Percentiles rank a stretch among this genome's conserved stretches.
Conservation (phyloP, 345 rosid genomes). For the Acer saccharum region DNA sequence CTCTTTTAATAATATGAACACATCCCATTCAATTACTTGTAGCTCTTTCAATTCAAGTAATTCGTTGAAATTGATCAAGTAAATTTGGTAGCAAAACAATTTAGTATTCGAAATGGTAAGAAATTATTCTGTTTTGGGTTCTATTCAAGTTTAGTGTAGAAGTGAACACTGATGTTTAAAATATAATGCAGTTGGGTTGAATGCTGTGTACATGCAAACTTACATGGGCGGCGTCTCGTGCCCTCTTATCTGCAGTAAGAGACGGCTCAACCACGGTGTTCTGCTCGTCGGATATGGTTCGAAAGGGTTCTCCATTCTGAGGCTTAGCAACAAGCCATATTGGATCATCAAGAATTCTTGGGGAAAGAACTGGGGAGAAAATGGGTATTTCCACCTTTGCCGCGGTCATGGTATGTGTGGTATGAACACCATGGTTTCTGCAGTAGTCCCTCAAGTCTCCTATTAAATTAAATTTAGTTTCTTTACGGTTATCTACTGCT, state of each 20-base stretch:
- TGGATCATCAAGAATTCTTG: constrained; percentile 95
- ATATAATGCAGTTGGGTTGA: constrained; percentile 59
- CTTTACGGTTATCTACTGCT: not conserved
- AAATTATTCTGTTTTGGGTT: no score
- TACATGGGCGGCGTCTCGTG: constrained; percentile 93
- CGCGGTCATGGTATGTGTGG: constrained; percentile 79
- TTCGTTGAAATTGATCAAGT: not conserved
- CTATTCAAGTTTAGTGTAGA: not conserved
- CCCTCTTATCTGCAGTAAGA: constrained; percentile 80
- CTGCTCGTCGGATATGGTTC: constrained; percentile 77
- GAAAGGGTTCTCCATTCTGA: constrained; percentile 73
- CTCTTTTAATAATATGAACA: not conserved
- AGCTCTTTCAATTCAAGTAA: not conserved
- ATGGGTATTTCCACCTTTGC: constrained; percentile 80
- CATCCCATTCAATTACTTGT: not conserved
- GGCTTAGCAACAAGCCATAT: constrained; percentile 65
- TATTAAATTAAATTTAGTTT: not conserved
- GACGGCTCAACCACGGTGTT: constrained; percentile 71
- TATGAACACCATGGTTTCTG: constrained; percentile 83
- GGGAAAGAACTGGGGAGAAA: constrained; percentile 84
- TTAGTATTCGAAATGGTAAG: no score
- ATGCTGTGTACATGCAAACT: constrained; percentile 86
- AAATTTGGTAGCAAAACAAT: not conserved
- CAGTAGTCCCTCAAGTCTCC: constrained; percentile 54
- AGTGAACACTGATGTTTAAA: not conserved